A percentile compares a stretch with the other conserved stretches of the same genome.
These are phyloP conservation scores for Corchorus olitorius DNA, from an alignment of 345 rosid genomes.

Conservation along the genomic window DNA sequence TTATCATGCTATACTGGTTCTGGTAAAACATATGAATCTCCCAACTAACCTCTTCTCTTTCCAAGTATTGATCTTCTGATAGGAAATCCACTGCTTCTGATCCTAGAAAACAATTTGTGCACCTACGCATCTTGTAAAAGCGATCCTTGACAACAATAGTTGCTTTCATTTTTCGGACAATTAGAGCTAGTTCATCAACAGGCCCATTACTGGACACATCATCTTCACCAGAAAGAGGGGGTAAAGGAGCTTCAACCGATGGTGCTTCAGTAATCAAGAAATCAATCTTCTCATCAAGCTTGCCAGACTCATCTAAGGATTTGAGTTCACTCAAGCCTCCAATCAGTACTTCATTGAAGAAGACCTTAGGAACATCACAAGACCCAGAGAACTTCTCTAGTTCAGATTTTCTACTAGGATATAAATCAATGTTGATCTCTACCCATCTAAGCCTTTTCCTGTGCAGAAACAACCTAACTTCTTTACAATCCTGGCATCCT, in stretches of 20 bases:
- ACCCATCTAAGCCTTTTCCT: constrained; percentile 67
- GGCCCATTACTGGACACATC: constrained; percentile 60
- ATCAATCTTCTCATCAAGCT: constrained; percentile 71
- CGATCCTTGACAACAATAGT: constrained; percentile 65
- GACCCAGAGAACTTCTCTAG: constrained; percentile 69
- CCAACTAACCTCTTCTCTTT: constrained; percentile 68
- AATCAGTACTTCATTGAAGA: constrained; percentile 69
- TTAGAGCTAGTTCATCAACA: constrained; percentile 74
- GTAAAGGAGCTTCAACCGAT: constrained; percentile 65
- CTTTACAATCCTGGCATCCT: constrained; percentile 65
- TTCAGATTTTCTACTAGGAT: constrained; percentile 71
- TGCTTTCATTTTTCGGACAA: constrained; percentile 79
- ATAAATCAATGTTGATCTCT: constrained; percentile 79
- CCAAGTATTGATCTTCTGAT: constrained; percentile 63
- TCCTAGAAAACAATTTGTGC: constrained; percentile 70
- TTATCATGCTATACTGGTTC: neutral
- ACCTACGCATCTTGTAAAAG: constrained; percentile 73
- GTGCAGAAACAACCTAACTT: constrained; percentile 58
- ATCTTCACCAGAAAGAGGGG: constrained; percentile 92
- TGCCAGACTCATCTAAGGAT: constrained; percentile 59
- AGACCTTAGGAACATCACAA: constrained; percentile 66
- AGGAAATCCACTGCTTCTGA: constrained; percentile 79
- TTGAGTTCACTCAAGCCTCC: constrained; percentile 67
- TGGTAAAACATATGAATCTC: neutral
- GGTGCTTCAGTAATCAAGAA: constrained; percentile 58